Evolutionary conservation across 2,329 filamentous ascomycete genomes (phyloP), one percentile per base, ranked within the genome.

Genomic region (Sporothrix dimorphospora): DNA sequence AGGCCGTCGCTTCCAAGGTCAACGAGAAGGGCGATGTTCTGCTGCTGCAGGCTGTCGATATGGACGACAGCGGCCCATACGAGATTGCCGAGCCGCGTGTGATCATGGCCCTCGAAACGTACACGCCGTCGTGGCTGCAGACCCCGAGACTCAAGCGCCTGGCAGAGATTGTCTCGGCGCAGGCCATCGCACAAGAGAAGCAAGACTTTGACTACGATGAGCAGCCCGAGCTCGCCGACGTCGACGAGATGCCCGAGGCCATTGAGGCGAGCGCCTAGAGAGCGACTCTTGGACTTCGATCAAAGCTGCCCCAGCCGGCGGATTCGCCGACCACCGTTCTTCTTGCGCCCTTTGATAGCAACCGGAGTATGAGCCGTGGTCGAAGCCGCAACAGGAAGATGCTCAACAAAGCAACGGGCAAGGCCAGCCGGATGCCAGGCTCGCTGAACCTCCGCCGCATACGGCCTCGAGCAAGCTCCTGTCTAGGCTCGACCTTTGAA

Each of bases 21-120:
- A 98, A 95, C 1, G 96, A 99, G 84, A 99, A 99, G 90, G 97
- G 94, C 78, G 96, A 98, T 78, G 94, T 98, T 3, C 87, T 99
- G 69, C 89, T 99, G 72, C 87, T 99, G 63, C 92, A 95, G 72
- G 94, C 96, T 66, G 94, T 99, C 73, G 96, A 99, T 81, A 98
- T 99, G 94, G 96, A 99, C 79, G 96, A 99, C 83, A 97, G 94
- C 77, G 96, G 96, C 30, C 96, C 95, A 34, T 99, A 99, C 79
- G 96, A 98, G 82, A 99, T 99, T 81, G 96, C 96, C 16, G 96
- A 99, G 82, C 96, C 96, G 38, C 89, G 96, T 80, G 93, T 94
- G 70, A 99, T 99, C 79, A 98, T 94, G 3, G 96, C 96, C 70
- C 84, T 99, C 76, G 96, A 99, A 84, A 99, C 96, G 16, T 99